A percentile compares a stretch with the other conserved stretches of the same genome.
Conservation (phyloP, 805 yeast genomes). For the Saturnispora dispora region DNA sequence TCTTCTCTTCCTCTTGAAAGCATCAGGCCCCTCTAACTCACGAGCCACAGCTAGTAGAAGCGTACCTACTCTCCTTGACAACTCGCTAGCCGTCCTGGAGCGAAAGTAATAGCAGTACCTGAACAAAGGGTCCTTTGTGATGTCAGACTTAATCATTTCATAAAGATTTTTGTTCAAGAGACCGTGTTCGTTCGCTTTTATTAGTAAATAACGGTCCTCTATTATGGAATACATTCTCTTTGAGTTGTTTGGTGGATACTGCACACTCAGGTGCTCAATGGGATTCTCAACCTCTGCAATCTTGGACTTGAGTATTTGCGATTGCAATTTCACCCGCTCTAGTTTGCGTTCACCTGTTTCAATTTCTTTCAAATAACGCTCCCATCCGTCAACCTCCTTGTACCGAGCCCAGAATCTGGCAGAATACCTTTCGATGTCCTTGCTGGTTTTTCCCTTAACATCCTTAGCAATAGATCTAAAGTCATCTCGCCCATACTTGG, state of each 20-base stretch:
- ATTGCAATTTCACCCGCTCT: constrained; percentile 46
- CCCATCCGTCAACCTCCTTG: constrained; percentile 56
- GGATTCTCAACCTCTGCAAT: constrained; percentile 49
- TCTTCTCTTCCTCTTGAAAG: constrained; percentile 38
- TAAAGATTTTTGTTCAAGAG: constrained; percentile 47
- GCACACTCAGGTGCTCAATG: constrained; percentile 51
- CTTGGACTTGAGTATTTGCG: constrained; percentile 43
- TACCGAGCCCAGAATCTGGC: constrained; percentile 56
- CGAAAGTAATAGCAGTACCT: constrained; percentile 65
- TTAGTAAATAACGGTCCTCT: constrained; percentile 61
- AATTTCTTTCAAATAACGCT: constrained; percentile 61
- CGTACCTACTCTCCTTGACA: constrained; percentile 62
- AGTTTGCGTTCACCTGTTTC: constrained; percentile 65
- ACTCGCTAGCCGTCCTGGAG: constrained; percentile 63
- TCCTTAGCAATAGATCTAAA: constrained; percentile 42
- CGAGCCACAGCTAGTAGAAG: constrained; percentile 58
- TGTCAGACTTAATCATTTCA: constrained; percentile 60
- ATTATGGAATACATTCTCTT: constrained; percentile 59
- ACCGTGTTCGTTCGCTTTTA: constrained; percentile 58
- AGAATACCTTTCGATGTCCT: constrained; percentile 53
- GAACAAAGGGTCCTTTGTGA: constrained; percentile 49
- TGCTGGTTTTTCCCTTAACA: constrained; percentile 45
- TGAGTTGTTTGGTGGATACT: constrained; percentile 78
- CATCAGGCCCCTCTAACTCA: constrained; percentile 57
- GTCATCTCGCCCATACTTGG: constrained; percentile 53